A percentile compares a stretch with the other conserved stretches of the same genome.
Conservation (phyloP, 495 filamentous ascomycete species). For the Annulohypoxylon moriforme region DNA sequence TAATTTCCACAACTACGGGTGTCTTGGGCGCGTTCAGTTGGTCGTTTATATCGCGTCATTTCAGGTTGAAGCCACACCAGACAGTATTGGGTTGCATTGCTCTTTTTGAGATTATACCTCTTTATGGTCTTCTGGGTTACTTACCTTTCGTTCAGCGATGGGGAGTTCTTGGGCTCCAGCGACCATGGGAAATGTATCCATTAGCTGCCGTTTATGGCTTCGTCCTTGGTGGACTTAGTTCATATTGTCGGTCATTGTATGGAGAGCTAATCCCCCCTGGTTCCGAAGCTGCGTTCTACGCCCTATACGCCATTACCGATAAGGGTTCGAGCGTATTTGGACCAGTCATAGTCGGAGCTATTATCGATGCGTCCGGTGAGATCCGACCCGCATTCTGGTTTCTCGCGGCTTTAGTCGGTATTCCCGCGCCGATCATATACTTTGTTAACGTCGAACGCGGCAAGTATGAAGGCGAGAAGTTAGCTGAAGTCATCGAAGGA, state of each 20-base stretch:
- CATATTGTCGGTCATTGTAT: slow-evolving; percentile 92
- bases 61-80: slow-evolving; percentile 77
- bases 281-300: slow-evolving; percentile 95
- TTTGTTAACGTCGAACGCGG: slow-evolving; percentile 92
- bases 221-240: slow-evolving; percentile 91
- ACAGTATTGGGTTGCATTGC: slow-evolving; percentile 91
- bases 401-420: slow-evolving; percentile 80
- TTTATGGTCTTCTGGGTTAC: slow-evolving; percentile 92
- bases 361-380: slow-evolving; percentile 89
- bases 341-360: slow-evolving; percentile 89
- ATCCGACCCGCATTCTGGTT: slow-evolving; percentile 96
- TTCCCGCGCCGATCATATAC: slow-evolving; percentile 85
- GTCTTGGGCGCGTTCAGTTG: slow-evolving; percentile 91
- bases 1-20: slow-evolving; percentile 85
- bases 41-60: slow-evolving; percentile 75
- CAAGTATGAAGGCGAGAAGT: slow-evolving; percentile 76
- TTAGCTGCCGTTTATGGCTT: slow-evolving; percentile 91
- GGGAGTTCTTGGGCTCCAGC: slow-evolving; percentile 85
- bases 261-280: slow-evolving; percentile 93
- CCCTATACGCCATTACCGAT: slow-evolving; percentile 96
- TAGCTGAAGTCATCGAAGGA: slow-evolving; percentile 75
- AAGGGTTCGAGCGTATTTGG: slow-evolving; percentile 96
- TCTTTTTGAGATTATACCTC: slow-evolving; percentile 89
- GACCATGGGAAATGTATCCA: slow-evolving; percentile 97
- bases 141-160: slow-evolving; percentile 79